Conservation (phyloP, 116 monocot genomes). For the Trichopus zeylanicus region DNA sequence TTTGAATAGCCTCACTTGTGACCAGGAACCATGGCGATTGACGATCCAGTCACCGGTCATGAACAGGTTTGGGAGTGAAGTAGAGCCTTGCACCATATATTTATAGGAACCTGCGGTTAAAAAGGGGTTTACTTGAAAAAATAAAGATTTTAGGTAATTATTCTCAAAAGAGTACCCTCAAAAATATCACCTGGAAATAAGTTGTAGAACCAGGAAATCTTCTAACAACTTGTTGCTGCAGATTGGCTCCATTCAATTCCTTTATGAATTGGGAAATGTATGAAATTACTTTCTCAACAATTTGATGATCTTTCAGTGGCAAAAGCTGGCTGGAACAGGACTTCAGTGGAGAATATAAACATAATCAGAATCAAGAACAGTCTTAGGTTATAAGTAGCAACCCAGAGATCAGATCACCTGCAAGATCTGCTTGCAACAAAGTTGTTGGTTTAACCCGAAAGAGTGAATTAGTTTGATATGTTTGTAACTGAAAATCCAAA, state of each 20-base stretch:
- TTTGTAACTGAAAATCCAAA: too few species aligned
- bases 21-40: conserved; percentile 67
- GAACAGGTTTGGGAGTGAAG: conserved; percentile 52
- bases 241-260: conserved; percentile 37
- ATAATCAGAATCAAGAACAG: not conserved
- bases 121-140: too few species aligned
- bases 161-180: not conserved
- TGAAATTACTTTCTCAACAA: conserved; percentile 37
- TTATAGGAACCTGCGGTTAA: conserved; percentile 81
- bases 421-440: conserved; percentile 59
- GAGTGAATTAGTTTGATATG: too few species aligned
- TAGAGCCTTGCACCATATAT: conserved; percentile 64
- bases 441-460: conserved; percentile 21
- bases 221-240: conserved; percentile 36
- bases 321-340: conserved; percentile 48
- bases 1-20: conserved; percentile 54
- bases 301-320: conserved; percentile 52
- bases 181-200: conserved; percentile 55
- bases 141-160: too few species aligned
- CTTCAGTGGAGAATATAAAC: conserved; percentile 22
- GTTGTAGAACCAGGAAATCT: conserved; percentile 45
- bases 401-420: conserved; percentile 11
- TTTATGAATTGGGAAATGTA: conserved; percentile 50
- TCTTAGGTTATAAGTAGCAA: not conserved
- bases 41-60: conserved; percentile 80